phyloP scores from a whole-genome alignment of 2,329 filamentous ascomycete species.

The Magnaporthiopsis rhizophila region DNA sequence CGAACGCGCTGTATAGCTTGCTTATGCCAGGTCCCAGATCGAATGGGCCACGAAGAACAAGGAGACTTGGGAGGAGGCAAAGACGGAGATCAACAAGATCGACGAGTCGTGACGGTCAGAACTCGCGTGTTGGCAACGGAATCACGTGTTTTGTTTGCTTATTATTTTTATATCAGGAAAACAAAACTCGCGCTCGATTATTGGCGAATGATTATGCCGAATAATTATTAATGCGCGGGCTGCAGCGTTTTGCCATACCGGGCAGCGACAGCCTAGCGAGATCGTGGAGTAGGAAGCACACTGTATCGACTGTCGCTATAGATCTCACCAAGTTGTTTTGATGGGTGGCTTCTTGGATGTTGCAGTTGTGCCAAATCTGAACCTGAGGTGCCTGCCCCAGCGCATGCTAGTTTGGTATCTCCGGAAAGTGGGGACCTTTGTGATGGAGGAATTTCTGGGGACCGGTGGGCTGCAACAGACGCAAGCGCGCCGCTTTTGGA shows the following conservation, averaged over 20 bases:
- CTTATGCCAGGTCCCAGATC: slow-evolving; percentile 85
- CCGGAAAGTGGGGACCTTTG: background rate
- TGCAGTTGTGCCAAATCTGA: background rate
- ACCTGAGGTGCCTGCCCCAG: too few relatives aligned
- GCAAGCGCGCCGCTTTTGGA: background rate
- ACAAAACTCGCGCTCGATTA: background rate
- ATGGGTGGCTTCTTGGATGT: too few relatives aligned
- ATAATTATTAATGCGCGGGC: background rate
- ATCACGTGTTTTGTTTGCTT: background rate
- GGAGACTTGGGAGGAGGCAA: slow-evolving; percentile 88
- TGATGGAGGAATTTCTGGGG: background rate
- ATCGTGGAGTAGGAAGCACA: background rate
- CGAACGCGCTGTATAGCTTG: slow-evolving; percentile 49
- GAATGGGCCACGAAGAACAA: slow-evolving; percentile 91
- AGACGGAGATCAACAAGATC: slow-evolving; percentile 82
- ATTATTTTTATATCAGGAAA: background rate
- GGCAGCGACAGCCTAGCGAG: background rate
- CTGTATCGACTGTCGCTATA: background rate
- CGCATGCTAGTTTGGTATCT: too few relatives aligned
- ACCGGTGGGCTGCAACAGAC: too few relatives aligned
- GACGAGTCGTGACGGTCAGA: slow-evolving; percentile 40
- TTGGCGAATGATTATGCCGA: background rate
- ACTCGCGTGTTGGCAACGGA: background rate
- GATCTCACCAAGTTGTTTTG: background rate
- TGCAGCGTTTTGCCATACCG: background rate